Evolutionary conservation across 305 asterid genomes (phyloP).

Genomic region (Striga hermonthica): DNA sequence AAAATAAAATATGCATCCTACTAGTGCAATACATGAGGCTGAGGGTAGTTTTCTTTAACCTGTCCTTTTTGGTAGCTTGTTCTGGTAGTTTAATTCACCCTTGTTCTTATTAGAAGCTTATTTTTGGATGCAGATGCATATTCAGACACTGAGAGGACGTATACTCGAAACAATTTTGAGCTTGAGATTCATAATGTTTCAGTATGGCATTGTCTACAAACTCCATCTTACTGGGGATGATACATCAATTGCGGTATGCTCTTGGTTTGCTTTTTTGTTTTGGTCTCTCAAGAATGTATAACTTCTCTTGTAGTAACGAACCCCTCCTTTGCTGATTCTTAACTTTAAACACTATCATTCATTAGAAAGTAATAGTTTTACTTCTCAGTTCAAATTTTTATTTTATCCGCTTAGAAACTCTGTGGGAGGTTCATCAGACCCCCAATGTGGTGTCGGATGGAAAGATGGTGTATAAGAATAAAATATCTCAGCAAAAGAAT

Average conservation of each 20-base stretch:
- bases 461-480: conserved; percentile 6
- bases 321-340: neutral
- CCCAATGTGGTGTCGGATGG: neutral
- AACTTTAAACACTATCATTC: conserved; percentile 11
- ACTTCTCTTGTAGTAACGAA: conserved; percentile 17
- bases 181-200: conserved; percentile 87
- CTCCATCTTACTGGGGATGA: conserved; percentile 65
- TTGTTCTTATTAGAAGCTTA: conserved; percentile 8
- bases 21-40: neutral
- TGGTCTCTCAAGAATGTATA: conserved; percentile 20
- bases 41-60: neutral
- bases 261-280: conserved; percentile 23
- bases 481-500: neutral
- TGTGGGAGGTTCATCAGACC: neutral
- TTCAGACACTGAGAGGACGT: conserved; percentile 93
- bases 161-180: conserved; percentile 96
- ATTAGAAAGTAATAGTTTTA: conserved; percentile 4
- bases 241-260: conserved; percentile 89
- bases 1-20: neutral
- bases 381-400: neutral
- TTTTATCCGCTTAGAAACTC: neutral
- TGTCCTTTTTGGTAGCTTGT: conserved; percentile 15
- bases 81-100: conserved; percentile 15
- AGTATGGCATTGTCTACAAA: conserved; percentile 95
- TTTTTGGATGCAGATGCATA: conserved; percentile 65